These are phyloP conservation scores for Aureobasidium pullulans DNA, from an alignment of 2,329 filamentous ascomycete genomes.

Conservation along the genomic window DNA sequence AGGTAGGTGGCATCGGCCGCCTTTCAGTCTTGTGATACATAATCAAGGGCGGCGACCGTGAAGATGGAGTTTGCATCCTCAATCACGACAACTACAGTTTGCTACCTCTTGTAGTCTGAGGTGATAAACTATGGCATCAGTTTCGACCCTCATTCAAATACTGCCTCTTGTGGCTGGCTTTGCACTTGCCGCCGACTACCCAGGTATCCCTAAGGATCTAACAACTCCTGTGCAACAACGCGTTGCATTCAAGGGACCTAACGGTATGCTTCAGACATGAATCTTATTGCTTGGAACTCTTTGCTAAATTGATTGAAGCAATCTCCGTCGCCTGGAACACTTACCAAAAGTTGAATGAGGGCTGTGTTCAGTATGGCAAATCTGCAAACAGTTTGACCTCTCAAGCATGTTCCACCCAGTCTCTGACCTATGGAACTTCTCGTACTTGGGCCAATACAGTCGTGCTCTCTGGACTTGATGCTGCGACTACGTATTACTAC, in stretches of 20 bases:
- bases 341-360: slow-evolving; percentile 37
- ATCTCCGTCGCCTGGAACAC: slow-evolving; percentile 52
- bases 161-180: background rate
- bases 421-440: slow-evolving; percentile 47
- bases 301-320: slow-evolving; percentile 27
- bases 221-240: slow-evolving; percentile 50
- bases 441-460: slow-evolving; percentile 48
- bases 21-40: background rate
- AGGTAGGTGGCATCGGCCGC: slow-evolving; percentile 1
- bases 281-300: background rate
- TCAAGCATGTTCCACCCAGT: slow-evolving; percentile 39
- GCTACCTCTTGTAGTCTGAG: background rate
- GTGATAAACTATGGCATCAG: background rate
- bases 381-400: slow-evolving; percentile 32
- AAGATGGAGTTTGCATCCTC: background rate
- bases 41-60: background rate
- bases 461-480: slow-evolving; percentile 37
- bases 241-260: slow-evolving; percentile 43
- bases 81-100: background rate
- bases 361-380: slow-evolving; percentile 48
- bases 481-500: slow-evolving; percentile 55
- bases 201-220: slow-evolving; percentile 41
- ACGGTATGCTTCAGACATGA: slow-evolving; percentile 28
- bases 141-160: background rate
- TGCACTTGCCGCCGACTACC: slow-evolving; percentile 27